phyloP scores from a whole-genome alignment of 495 filamentous ascomycete genomes.

The Aspergillus cristatus region DNA sequence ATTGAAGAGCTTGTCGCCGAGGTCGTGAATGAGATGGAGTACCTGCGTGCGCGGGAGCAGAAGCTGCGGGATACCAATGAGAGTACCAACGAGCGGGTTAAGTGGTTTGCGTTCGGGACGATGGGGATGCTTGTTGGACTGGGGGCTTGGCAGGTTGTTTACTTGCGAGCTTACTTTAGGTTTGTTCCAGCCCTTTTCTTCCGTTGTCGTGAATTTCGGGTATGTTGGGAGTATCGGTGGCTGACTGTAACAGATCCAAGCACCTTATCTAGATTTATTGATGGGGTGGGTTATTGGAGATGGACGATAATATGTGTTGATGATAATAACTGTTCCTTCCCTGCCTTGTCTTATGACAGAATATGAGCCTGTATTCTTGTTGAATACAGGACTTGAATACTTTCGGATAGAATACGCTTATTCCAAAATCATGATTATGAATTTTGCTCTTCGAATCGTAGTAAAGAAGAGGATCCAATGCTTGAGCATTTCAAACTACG shows the following conservation, averaged over 20 bases:
- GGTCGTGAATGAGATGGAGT: constrained; percentile 83
- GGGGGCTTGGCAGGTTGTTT: constrained; percentile 95
- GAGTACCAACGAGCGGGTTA: constrained; percentile 97
- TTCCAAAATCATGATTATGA: too few relatives aligned
- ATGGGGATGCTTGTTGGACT: constrained; percentile 88
- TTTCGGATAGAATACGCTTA: too few relatives aligned
- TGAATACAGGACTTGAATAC: too few relatives aligned
- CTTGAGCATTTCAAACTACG: too few relatives aligned
- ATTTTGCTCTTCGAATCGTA: too few relatives aligned
- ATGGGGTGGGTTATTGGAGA: too few relatives aligned
- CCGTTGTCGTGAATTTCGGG: neutral
- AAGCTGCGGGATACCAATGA: constrained; percentile 97
- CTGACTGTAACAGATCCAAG: constrained; percentile 56
- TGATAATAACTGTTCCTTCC: too few relatives aligned
- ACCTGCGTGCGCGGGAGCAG: constrained; percentile 83
- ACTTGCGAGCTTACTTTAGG: constrained; percentile 95
- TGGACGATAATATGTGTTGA: too few relatives aligned
- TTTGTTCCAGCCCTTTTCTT: constrained; percentile 15
- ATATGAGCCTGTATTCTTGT: too few relatives aligned
- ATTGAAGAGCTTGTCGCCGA: constrained; percentile 82
- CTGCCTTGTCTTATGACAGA: too few relatives aligned
- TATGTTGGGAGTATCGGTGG: too few relatives aligned
- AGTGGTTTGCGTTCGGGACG: constrained; percentile 94
- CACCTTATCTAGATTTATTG: constrained; percentile 59
- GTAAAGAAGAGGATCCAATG: too few relatives aligned